Evolutionary conservation across 2,329 filamentous ascomycete species (phyloP).

Genomic region (Dothistroma pini): DNA sequence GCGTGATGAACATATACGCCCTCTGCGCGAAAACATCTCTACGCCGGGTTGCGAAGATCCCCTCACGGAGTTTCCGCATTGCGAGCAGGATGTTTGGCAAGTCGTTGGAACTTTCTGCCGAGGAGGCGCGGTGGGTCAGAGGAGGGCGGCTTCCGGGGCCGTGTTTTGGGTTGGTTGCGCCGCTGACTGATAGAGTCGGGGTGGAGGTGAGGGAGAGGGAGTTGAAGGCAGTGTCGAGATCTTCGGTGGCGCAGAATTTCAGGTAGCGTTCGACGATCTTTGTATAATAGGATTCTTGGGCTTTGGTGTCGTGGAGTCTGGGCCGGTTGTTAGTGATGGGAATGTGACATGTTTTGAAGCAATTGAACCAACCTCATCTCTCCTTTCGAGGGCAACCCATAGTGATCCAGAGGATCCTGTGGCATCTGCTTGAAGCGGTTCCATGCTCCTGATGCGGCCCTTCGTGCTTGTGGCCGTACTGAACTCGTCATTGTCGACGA

Average conservation of each 20-base stretch:
- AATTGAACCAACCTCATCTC: conserved; percentile 67
- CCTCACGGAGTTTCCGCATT: conserved; percentile 88
- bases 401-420: conserved; percentile 71
- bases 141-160: conserved; percentile 11
- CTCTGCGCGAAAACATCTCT: conserved; percentile 79
- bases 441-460: conserved; percentile 56
- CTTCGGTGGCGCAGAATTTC: conserved; percentile 76
- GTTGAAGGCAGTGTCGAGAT: conserved; percentile 71
- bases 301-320: conserved; percentile 60
- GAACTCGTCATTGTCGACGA: conserved; percentile 22
- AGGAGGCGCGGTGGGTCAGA: conserved; percentile 11
- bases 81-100: conserved; percentile 74
- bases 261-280: conserved; percentile 87
- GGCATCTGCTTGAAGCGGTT: conserved; percentile 69
- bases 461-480: conserved; percentile 29
- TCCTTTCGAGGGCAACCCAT: conserved; percentile 86
- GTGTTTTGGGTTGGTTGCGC: conserved; percentile 2
- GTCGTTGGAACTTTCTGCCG: conserved; percentile 54
- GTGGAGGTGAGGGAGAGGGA: conserved; percentile 49
- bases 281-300: conserved; percentile 80
- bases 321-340: not conserved
- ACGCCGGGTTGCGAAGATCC: conserved; percentile 73
- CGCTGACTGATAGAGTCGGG: not conserved
- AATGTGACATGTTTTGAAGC: not conserved
- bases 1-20: conserved; percentile 87